Evolutionary conservation across 202 grass and related monocot genomes (phyloP).

Genomic region (Setaria viridis): DNA sequence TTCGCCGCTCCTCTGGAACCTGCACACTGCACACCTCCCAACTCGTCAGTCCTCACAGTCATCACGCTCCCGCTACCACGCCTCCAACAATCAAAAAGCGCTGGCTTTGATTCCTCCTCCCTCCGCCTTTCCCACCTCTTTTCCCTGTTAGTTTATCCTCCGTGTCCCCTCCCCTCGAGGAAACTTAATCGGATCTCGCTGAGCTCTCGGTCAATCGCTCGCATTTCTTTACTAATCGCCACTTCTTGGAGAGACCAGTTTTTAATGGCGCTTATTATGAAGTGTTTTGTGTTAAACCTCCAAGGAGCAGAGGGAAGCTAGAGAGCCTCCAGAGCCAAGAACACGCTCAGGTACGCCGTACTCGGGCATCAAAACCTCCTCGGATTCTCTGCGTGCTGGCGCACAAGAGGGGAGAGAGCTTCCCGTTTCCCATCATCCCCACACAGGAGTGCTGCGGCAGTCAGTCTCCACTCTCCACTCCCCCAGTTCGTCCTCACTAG

Average conservation of each 20-base stretch:
- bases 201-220: conserved; percentile 33
- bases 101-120: conserved; percentile 20
- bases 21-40: conserved; percentile 27
- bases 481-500: neutral
- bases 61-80: conserved; percentile 36
- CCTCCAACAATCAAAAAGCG: conserved; percentile 20
- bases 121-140: conserved; percentile 35
- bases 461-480: neutral
- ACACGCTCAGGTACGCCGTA: conserved; percentile 12
- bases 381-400: conserved; percentile 41
- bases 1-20: conserved; percentile 39
- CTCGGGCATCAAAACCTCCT: conserved; percentile 20
- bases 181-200: conserved; percentile 40
- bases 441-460: conserved; percentile 5
- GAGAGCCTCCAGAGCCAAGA: conserved; percentile 18
- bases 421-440: conserved; percentile 24
- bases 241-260: neutral
- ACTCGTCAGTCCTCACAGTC: conserved; percentile 15
- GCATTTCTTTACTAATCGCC: conserved; percentile 50
- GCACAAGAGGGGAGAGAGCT: neutral
- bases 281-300: conserved; percentile 33
- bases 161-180: conserved; percentile 28
- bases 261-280: conserved; percentile 36
- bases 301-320: conserved; percentile 46
- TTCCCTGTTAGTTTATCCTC: conserved; percentile 43